Evolutionary conservation across 1,284 basidiomycete species (phyloP).

Genomic region (Amylostereum areolatum): DNA sequence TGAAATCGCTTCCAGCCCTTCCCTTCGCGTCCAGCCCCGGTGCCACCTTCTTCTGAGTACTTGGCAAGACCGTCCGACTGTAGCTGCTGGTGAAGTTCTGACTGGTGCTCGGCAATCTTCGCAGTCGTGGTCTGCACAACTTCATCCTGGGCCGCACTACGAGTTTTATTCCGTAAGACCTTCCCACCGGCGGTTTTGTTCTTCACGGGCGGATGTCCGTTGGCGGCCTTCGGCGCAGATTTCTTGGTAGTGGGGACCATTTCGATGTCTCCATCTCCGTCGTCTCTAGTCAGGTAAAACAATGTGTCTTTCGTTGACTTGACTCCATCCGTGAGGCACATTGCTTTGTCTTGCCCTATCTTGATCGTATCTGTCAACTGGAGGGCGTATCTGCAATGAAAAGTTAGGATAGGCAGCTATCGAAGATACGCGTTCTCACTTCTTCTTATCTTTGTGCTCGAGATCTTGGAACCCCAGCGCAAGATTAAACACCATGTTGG

Average conservation of each 20-base stretch:
- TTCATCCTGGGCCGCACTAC: slow-evolving; percentile 76
- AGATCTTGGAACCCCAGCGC: slow-evolving; percentile 83
- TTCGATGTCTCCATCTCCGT: slow-evolving; percentile 32
- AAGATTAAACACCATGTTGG: slow-evolving; percentile 85
- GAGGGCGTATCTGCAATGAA: slow-evolving; percentile 71
- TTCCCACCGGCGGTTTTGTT: slow-evolving; percentile 76
- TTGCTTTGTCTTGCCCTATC: slow-evolving; percentile 63
- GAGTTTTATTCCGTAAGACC: slow-evolving; percentile 78
- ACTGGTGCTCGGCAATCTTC: slow-evolving; percentile 86
- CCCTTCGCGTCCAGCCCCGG: slow-evolving; percentile 71
- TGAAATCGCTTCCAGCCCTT: slow-evolving; percentile 95
- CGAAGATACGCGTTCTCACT: slow-evolving; percentile 36
- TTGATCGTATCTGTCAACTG: slow-evolving; percentile 88
- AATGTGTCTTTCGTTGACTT: slow-evolving; percentile 83
- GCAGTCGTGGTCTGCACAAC: slow-evolving; percentile 62
- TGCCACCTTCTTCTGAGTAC: slow-evolving; percentile 74
- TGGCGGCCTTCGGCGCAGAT: slow-evolving; percentile 51
- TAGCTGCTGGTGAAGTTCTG: slow-evolving; percentile 74
- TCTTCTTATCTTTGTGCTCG: slow-evolving; percentile 69
- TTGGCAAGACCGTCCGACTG: slow-evolving; percentile 82
- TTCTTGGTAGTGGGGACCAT: slow-evolving; percentile 21
- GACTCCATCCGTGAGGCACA: slow-evolving; percentile 78
- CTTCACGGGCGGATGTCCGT: slow-evolving; percentile 54
- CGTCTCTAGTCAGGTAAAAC: slow-evolving; percentile 73
- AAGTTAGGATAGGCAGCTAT: background rate